Evolutionary conservation across 345 rosid species (phyloP).

Genomic region (Melastoma malabathricum): DNA sequence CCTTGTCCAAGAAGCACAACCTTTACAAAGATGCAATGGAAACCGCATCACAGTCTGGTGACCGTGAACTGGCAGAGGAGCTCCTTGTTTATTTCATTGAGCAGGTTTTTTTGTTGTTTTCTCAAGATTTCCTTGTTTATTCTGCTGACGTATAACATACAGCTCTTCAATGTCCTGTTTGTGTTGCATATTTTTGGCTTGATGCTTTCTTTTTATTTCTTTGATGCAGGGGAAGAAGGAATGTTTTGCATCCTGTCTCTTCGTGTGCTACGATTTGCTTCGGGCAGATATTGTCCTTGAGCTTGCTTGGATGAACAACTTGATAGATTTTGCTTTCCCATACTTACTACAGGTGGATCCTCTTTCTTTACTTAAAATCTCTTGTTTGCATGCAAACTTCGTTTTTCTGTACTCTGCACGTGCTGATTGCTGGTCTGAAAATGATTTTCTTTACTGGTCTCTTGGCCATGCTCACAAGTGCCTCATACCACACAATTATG

Average conservation of each 20-base stretch:
- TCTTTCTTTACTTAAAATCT: not conserved
- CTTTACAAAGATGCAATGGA: conserved; percentile 96
- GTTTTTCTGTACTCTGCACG: too few relatives aligned
- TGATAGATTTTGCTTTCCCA: conserved; percentile 42
- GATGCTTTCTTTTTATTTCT: not conserved
- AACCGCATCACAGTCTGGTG: conserved; percentile 97
- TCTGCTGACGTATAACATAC: not conserved
- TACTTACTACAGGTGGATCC: conserved; percentile 16
- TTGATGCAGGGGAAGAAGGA: conserved; percentile 35
- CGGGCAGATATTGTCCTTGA: conserved; percentile 35
- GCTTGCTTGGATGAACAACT: conserved; percentile 35
- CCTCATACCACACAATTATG: too few relatives aligned
- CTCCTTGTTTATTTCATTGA: conserved; percentile 87
- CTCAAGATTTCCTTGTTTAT: too few relatives aligned
- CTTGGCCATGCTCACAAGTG: too few relatives aligned
- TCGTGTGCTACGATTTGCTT: conserved; percentile 36
- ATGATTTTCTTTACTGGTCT: too few relatives aligned
- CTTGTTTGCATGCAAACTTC: not conserved
- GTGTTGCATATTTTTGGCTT: conserved; percentile 1
- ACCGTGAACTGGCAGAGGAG: conserved; percentile 93
- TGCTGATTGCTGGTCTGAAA: not conserved
- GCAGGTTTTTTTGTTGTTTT: conserved; percentile 30
- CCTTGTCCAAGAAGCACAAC: conserved; percentile 87
- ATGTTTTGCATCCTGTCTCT: conserved; percentile 39
- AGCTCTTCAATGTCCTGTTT: not conserved